These are phyloP conservation scores for Skeletonema marinoi DNA, from an alignment of 108 stramenopile species.

Conservation along the genomic window DNA sequence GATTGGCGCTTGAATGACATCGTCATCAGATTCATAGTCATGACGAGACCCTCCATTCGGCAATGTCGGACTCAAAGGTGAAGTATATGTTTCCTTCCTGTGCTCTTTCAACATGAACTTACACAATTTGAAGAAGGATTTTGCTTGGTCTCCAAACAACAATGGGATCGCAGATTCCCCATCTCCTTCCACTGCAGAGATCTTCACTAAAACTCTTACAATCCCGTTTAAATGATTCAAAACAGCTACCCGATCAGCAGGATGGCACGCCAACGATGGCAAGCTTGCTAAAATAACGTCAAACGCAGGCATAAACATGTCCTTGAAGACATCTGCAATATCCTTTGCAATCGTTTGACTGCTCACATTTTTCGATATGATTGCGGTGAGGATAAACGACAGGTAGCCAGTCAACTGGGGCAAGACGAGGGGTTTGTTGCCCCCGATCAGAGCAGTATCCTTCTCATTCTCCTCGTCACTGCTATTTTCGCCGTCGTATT, in stretches of 20 bases:
- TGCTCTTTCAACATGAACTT: conserved; percentile 29
- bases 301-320: conserved; percentile 27
- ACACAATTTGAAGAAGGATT: conserved; percentile 33
- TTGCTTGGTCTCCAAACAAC: conserved; percentile 19
- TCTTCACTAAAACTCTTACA: conserved; percentile 23
- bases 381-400: conserved; percentile 17
- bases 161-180: conserved; percentile 13
- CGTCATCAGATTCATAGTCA: conserved; percentile 40
- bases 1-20: conserved; percentile 9
- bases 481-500: conserved; percentile 18
- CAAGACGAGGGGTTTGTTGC: not conserved
- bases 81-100: conserved; percentile 27
- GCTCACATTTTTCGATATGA: conserved; percentile 27
- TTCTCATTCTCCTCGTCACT: conserved; percentile 29
- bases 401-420: conserved; percentile 33
- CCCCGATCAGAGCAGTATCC: conserved; percentile 2
- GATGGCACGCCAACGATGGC: conserved; percentile 14
- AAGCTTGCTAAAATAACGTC: conserved; percentile 27
- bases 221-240: conserved; percentile 42
- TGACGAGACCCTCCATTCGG: not conserved
- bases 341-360: conserved; percentile 16
- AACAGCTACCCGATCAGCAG: conserved; percentile 25
- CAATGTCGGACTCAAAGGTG: not conserved
- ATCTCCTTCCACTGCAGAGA: conserved; percentile 11
- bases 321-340: conserved; percentile 22